Evolutionary conservation across 2,329 filamentous ascomycete species (phyloP).

Genomic region (Dichotomopilus funicola): DNA sequence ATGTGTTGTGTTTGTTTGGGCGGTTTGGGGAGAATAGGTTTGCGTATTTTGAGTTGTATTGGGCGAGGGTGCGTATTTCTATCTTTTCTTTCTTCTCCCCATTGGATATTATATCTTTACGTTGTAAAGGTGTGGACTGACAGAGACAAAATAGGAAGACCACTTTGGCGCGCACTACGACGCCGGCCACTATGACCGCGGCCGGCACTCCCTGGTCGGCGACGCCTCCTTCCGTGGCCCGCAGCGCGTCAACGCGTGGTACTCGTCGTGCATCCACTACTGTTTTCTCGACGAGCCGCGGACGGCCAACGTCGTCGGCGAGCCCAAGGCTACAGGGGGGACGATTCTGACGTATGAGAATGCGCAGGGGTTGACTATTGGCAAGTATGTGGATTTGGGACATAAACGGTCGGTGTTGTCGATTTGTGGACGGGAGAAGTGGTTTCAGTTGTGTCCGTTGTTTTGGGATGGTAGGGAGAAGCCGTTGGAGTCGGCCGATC

Average conservation of each 20-base stretch:
- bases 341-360: slow-evolving; percentile 68
- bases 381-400: slow-evolving; percentile 64
- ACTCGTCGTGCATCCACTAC: slow-evolving; percentile 55
- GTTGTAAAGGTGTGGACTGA: too few species aligned
- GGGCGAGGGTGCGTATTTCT: slow-evolving; percentile 47
- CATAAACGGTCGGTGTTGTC: slow-evolving; percentile 65
- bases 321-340: slow-evolving; percentile 63
- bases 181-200: slow-evolving; percentile 49
- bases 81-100: neutral
- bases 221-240: slow-evolving; percentile 53
- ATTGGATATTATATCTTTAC: too few species aligned
- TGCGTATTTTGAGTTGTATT: slow-evolving; percentile 74
- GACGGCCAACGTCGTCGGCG: slow-evolving; percentile 53
- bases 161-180: slow-evolving; percentile 49
- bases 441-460: slow-evolving; percentile 60
- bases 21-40: slow-evolving; percentile 66
- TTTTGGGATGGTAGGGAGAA: slow-evolving; percentile 42
- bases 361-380: slow-evolving; percentile 62
- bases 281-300: slow-evolving; percentile 54
- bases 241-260: slow-evolving; percentile 54
- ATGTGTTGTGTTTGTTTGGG: slow-evolving; percentile 62
- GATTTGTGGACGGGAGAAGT: slow-evolving; percentile 56
- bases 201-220: slow-evolving; percentile 51
- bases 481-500: slow-evolving; percentile 38
- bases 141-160: slow-evolving; percentile 48